These are phyloP conservation scores for Scenedesmus sp. DNA, from an alignment of 163 green algal species.

Conservation along the genomic window DNA sequence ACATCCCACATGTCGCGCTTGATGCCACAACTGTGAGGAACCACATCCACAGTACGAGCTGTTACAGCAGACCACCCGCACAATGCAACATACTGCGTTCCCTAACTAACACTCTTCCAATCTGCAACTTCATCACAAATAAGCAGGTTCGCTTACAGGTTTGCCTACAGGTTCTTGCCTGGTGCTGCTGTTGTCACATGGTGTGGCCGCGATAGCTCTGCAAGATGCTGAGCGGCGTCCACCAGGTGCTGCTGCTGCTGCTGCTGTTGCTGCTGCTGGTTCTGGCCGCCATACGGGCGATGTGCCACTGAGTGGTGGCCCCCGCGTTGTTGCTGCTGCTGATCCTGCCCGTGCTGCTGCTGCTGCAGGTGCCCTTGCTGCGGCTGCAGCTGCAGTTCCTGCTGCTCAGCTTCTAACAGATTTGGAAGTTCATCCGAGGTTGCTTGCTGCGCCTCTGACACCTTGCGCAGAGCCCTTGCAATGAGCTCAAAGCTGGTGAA, in stretches of 20 bases:
- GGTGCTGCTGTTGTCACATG: not conserved
- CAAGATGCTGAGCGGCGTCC: not conserved
- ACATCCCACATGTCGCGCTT: too few relatives aligned
- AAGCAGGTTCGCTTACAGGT: not conserved
- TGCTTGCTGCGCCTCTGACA: not conserved
- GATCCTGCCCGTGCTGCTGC: not conserved
- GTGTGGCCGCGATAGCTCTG: not conserved
- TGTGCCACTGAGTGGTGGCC: not conserved
- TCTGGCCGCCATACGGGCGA: not conserved
- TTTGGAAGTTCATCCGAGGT: not conserved
- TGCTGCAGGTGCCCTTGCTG: slow-evolving; percentile 7
- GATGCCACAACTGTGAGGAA: too few relatives aligned
- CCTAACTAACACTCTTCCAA: not conserved
- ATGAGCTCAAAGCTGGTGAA: slow-evolving; percentile 98
- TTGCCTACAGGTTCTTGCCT: not conserved
- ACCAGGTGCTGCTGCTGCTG: slow-evolving; percentile 15
- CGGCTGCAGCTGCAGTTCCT: slow-evolving; percentile 10
- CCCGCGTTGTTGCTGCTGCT: not conserved
- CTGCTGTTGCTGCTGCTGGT: slow-evolving; percentile 45
- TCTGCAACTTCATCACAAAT: not conserved
- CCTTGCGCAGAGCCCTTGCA: slow-evolving; percentile 70
- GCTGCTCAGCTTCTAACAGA: not conserved
- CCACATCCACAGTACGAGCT: not conserved
- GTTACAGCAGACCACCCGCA: not conserved
- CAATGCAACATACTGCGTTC: not conserved